Conservation (phyloP, 768 basidiomycete species). For the Mrakia hoshinonis region DNA sequence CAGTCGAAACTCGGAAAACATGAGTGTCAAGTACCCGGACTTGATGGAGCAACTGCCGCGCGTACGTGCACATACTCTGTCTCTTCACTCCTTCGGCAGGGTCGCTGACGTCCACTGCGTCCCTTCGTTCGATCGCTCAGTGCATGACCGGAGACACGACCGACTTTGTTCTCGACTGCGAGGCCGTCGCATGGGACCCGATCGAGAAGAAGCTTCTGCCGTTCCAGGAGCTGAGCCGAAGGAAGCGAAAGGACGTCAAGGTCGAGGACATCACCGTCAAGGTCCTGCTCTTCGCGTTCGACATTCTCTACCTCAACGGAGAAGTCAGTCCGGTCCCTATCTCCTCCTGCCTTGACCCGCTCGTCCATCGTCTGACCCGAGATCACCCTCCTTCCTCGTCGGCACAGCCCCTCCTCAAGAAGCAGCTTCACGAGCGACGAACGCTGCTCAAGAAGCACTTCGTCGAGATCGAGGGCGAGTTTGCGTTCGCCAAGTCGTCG, state of each 20-base stretch:
- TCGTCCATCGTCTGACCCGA: background rate
- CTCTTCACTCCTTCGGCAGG: background rate
- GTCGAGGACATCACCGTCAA: conserved; percentile 94
- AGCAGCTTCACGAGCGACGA: conserved; percentile 65
- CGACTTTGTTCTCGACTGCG: conserved; percentile 90
- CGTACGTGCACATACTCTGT: conserved; percentile 45
- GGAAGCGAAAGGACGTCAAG: conserved; percentile 96
- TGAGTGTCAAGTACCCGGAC: conserved; percentile 99
- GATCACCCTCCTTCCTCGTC: background rate
- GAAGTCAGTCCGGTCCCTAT: conserved; percentile 53
- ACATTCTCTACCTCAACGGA: conserved; percentile 90
- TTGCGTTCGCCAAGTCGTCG: conserved; percentile 82
- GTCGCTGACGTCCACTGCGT: background rate
- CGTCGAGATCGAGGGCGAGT: conserved; percentile 72
- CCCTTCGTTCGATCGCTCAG: conserved; percentile 43
- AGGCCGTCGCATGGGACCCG: conserved; percentile 91
- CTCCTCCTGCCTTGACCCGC: background rate
- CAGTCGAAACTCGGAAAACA: conserved; percentile 95
- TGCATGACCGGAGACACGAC: conserved; percentile 73
- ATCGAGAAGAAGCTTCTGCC: conserved; percentile 60
- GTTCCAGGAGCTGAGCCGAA: conserved; percentile 89
- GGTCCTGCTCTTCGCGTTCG: conserved; percentile 94
- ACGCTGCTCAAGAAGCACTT: conserved; percentile 71
- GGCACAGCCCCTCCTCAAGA: conserved; percentile 68
- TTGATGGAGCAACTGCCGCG: conserved; percentile 85